Evolutionary conservation across 768 basidiomycete genomes (phyloP).

Genomic region (Cubamyces lactineus): DNA sequence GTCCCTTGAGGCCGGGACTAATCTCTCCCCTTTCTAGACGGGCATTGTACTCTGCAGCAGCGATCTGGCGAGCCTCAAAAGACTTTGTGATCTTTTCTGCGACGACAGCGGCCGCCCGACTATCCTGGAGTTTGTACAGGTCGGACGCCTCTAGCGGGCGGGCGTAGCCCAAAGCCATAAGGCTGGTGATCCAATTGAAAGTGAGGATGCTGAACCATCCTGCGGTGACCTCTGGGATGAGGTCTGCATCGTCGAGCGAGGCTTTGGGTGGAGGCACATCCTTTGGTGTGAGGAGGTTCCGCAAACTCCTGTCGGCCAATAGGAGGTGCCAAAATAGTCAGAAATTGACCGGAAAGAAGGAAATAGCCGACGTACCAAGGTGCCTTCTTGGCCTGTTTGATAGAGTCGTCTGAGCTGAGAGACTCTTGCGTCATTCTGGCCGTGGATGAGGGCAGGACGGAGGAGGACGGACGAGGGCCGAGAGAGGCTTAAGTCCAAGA

Average conservation of each 20-base stretch:
- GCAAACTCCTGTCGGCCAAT: constrained; percentile 6
- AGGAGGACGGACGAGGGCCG: neutral
- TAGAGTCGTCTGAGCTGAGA: constrained; percentile 11
- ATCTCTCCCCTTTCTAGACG: constrained; percentile 68
- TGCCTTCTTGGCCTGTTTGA: constrained; percentile 9
- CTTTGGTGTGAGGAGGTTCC: constrained; percentile 30
- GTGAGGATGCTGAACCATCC: constrained; percentile 60
- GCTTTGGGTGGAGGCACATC: constrained; percentile 46
- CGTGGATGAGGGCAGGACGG: neutral
- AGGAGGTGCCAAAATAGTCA: neutral
- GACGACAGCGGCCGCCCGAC: constrained; percentile 59
- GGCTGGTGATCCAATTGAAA: constrained; percentile 76
- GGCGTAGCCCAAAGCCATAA: constrained; percentile 75
- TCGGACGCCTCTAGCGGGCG: constrained; percentile 82
- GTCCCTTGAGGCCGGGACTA: constrained; percentile 48
- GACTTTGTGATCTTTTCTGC: constrained; percentile 65
- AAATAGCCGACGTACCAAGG: constrained; percentile 9
- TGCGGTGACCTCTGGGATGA: constrained; percentile 71
- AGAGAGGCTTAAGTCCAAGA: no score
- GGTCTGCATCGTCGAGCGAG: constrained; percentile 60
- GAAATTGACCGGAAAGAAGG: no score
- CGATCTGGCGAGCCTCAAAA: constrained; percentile 58
- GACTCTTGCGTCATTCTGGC: constrained; percentile 21
- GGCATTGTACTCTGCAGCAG: constrained; percentile 71
- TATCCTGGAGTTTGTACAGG: constrained; percentile 75